Evolutionary conservation across 352 stramenopile genomes (phyloP).

Genomic region (Phytophthora palmivora): DNA sequence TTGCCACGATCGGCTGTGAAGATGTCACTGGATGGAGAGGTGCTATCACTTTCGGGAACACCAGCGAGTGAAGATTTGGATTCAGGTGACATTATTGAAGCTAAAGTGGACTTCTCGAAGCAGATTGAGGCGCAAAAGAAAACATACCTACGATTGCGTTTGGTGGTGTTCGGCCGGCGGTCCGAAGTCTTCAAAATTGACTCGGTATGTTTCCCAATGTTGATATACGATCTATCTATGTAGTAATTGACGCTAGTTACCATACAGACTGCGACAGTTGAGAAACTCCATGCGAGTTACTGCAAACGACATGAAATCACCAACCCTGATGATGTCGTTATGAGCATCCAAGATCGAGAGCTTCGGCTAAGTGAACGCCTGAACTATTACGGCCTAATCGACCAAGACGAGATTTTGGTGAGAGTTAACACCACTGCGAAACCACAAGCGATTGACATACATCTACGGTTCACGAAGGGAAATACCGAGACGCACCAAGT

Average conservation of each 20-base stretch:
- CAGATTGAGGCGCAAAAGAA: conserved; percentile 58
- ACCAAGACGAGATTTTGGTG: conserved; percentile 73
- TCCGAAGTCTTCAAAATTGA: conserved; percentile 79
- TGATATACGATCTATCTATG: neutral
- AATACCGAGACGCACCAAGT: conserved; percentile 43
- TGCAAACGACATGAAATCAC: conserved; percentile 67
- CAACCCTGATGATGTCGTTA: conserved; percentile 54
- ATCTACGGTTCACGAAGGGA: conserved; percentile 54
- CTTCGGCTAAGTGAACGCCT: conserved; percentile 54
- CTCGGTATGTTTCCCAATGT: conserved; percentile 39
- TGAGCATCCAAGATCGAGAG: conserved; percentile 53
- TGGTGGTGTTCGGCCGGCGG: conserved; percentile 60
- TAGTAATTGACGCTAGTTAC: neutral
- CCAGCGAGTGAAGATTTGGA: conserved; percentile 53
- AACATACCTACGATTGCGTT: conserved; percentile 56
- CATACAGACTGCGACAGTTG: conserved; percentile 49
- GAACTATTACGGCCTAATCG: conserved; percentile 56
- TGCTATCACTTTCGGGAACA: conserved; percentile 37
- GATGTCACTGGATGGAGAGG: conserved; percentile 68
- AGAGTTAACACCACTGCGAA: conserved; percentile 46
- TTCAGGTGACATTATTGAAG: conserved; percentile 70
- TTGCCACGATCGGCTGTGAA: conserved; percentile 63
- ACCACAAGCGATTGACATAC: conserved; percentile 40
- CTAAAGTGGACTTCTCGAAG: conserved; percentile 75
- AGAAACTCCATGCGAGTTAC: conserved; percentile 71